Evolutionary conservation across 768 basidiomycete genomes (phyloP), one percentile per base, ranked within the genome.

Genomic region (Hypholoma fasciculare): DNA sequence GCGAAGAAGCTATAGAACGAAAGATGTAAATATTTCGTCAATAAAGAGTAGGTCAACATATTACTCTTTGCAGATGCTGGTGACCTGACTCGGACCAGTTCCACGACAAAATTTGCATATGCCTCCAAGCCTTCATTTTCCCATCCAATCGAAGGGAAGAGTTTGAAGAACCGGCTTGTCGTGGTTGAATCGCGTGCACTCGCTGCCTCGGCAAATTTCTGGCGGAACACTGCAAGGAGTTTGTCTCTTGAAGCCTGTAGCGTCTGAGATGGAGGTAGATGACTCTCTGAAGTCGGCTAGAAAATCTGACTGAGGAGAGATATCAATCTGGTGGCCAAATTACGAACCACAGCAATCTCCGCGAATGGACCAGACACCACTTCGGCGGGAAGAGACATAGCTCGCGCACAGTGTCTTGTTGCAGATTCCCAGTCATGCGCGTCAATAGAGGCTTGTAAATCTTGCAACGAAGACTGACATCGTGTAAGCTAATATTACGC

Each of bases 91-190:
- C 89, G 85, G 48, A 98, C 94, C 47, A 97, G 81, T 64, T 94
- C 90, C 8, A 95, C 88, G 7, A 99, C 94, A 71, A 98, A 99
- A 11, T 87, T 83, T 0, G 94, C 91, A 74, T 99, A 99, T 0
- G 89, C 90, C 60, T 94, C 86, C 23, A 99, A 79, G 1, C 97
- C 97, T 71, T 96, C 92, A 9, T 79, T 76, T 71, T 98, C 95
- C 83, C 94, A 97, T 6, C 94, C 94, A 52, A 99, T 95, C 3
- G 88, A 87, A 4, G 97, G 97, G 72, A 98, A 99, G 2, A 99
- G 78, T 71, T 98, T 95, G 82, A 99, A 99, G 75, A 92, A 98
- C 12, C 97, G 87, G 64, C 88, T 95, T 1, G 92, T 95, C 0
- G 88, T 87, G 13, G 87, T 87, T 23, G 94, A 89, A 73, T 98